Evolutionary conservation across 2,329 filamentous ascomycete species (phyloP).

Genomic region (Talaromyces amestolkiae): DNA sequence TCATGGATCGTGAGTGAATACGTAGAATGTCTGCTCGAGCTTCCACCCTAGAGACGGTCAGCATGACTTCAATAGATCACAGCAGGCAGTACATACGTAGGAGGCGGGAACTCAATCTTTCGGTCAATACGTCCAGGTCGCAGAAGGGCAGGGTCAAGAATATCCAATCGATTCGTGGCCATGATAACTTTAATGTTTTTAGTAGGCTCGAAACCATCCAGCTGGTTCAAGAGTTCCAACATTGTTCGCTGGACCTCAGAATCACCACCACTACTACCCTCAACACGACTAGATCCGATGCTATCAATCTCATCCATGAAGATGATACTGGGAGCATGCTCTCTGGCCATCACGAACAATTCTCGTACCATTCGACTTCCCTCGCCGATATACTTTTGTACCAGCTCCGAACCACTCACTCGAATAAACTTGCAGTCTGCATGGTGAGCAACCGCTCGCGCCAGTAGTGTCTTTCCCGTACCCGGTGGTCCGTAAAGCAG

Average conservation of each 20-base stretch:
- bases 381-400: constrained; percentile 99
- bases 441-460: constrained; percentile 94
- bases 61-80: constrained; percentile 22
- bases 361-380: constrained; percentile 98
- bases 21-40: constrained; percentile 95
- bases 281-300: constrained; percentile 94
- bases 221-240: constrained; percentile 95
- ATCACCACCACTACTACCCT: constrained; percentile 91
- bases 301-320: constrained; percentile 99
- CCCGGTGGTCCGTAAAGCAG: constrained; percentile 94
- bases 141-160: constrained; percentile 89
- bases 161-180: constrained; percentile 97
- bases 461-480: constrained; percentile 93
- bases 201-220: constrained; percentile 97
- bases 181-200: constrained; percentile 99
- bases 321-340: constrained; percentile 97
- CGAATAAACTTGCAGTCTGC: constrained; percentile 99
- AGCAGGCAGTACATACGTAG: constrained; percentile 55
- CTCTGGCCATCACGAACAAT: constrained; percentile 97
- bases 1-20: constrained; percentile 98
- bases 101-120: constrained; percentile 98
- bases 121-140: constrained; percentile 96
- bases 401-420: constrained; percentile 90
- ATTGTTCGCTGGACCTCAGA: constrained; percentile 98
- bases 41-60: constrained; percentile 60